Evolutionary conservation across 345 rosid species (phyloP).

Genomic region (Citrus hindsii): DNA sequence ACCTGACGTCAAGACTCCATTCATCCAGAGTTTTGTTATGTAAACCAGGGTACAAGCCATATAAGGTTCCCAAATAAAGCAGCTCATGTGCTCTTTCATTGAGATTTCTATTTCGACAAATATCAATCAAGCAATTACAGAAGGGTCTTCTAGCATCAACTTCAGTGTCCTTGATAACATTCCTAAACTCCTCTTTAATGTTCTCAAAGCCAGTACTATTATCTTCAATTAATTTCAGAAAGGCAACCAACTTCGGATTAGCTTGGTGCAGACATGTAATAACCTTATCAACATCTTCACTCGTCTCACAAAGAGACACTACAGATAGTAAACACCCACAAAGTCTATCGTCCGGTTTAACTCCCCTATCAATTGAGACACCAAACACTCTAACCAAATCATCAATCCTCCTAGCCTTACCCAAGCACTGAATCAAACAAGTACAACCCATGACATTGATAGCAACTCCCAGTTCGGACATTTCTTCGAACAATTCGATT

Average conservation of each 20-base stretch:
- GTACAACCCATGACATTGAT: conserved; percentile 91
- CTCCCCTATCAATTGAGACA: conserved; percentile 46
- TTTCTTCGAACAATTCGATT: conserved; percentile 61
- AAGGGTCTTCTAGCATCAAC: conserved; percentile 82
- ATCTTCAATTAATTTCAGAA: conserved; percentile 49
- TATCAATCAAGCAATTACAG: conserved; percentile 88
- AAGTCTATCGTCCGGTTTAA: conserved; percentile 77
- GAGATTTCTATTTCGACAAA: conserved; percentile 55
- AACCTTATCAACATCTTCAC: conserved; percentile 55
- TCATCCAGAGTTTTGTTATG: conserved; percentile 64
- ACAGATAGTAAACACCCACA: conserved; percentile 86
- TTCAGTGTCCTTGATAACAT: conserved; percentile 45
- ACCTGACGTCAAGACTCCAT: conserved; percentile 87
- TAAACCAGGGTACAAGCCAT: conserved; percentile 71
- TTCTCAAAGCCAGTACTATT: conserved; percentile 42
- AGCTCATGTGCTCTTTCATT: conserved; percentile 74
- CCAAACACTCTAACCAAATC: conserved; percentile 62
- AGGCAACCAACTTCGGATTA: conserved; percentile 56
- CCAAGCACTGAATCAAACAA: conserved; percentile 80
- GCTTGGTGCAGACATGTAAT: conserved; percentile 60
- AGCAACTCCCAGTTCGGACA: conserved; percentile 49
- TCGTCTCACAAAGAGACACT: conserved; percentile 56
- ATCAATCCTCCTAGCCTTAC: conserved; percentile 63
- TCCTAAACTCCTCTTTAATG: conserved; percentile 59
- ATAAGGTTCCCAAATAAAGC: conserved; percentile 78